phyloP scores from a whole-genome alignment of 2,329 filamentous ascomycete genomes.

The Lasiodiplodia citricola region DNA sequence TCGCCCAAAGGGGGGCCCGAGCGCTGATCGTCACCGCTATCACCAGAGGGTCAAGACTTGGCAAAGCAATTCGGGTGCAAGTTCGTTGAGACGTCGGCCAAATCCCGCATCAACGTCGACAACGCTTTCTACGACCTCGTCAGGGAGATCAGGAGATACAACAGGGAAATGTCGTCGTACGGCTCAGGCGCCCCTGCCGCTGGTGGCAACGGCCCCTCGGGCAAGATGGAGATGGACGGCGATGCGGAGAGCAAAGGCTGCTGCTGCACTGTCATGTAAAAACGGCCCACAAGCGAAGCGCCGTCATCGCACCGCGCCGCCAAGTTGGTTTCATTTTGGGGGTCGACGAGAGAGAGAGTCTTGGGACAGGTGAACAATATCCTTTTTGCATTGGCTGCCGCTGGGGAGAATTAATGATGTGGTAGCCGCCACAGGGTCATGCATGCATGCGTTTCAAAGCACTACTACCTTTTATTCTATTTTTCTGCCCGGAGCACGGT shows the following conservation, averaged over 20 bases:
- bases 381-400: constrained; percentile 26
- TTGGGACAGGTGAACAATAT: constrained; percentile 21
- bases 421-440: constrained; percentile 25
- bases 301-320: constrained; percentile 5
- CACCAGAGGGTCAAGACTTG: constrained; percentile 83
- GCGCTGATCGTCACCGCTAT: constrained; percentile 22
- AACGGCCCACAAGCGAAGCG: neutral
- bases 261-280: constrained; percentile 88
- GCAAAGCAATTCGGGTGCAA: constrained; percentile 91
- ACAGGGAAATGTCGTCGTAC: constrained; percentile 96
- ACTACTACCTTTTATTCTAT: constrained; percentile 24
- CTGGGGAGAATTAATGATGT: constrained; percentile 25
- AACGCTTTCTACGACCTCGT: constrained; percentile 99
- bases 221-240: constrained; percentile 81
- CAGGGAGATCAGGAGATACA: constrained; percentile 95
- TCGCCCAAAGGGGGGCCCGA: constrained; percentile 24
- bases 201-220: constrained; percentile 61
- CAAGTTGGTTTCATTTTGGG: constrained; percentile 22
- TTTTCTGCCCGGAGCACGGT: constrained; percentile 21
- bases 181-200: constrained; percentile 69
- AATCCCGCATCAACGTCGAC: constrained; percentile 97
- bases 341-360: constrained; percentile 4
- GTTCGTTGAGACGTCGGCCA: constrained; percentile 98
- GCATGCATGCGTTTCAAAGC: constrained; percentile 19
- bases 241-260: constrained; percentile 72